Base-by-base conservation (phyloP, 1,284 basidiomycete species). In the Pulchroboletus neoregius region DNA sequence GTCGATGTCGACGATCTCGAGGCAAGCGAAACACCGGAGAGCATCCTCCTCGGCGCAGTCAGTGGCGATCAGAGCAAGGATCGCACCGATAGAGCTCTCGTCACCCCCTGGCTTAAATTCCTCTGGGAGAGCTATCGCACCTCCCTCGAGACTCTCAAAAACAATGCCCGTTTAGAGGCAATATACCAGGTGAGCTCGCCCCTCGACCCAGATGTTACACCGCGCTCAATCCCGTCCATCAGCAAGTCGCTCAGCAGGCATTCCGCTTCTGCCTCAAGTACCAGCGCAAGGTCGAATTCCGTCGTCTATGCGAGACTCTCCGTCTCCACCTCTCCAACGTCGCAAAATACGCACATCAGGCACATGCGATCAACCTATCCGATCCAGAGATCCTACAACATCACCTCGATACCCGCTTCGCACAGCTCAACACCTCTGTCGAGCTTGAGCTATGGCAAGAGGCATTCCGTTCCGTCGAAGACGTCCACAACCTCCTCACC, bases 401-500 rank as follows among this genome's bases (percentile, higher is more conserved):
- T 58, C 92, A 98, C 71, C 87, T 99, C 51, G 96, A 99, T 68
- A 98, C 94, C 15, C 92, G 96, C 50, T 98, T 99, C 67, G 89
- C 93, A 28, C 95, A 99, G 74, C 84, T 99, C 55, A 94, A 95
- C 66, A 89, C 92, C n/a, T 94, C 94, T 7, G 94, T 98, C 54
- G 93, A 98, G 69, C 86, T 99, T 54, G 96, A 99, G 72, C 80
- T 99, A 39, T 99, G 95, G 96, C 95, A 98, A 67, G 95, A 99
- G 68, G 95, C 94, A 5, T 99, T 98, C 82, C 89, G 96, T 51
- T 94, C 92, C 37, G 92, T 98, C 51, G 95, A 99, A 68, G 96
- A 99, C 68, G 91, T 99, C 34, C 95, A 99, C 73, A 94, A 94
- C 62, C 79, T 99, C 39, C 82, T 99, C 57, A 91, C 86, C 22